Percentiles rank a stretch among this genome's conserved stretches.
These are phyloP conservation scores for Cyberlindnera lachancei DNA, from an alignment of 805 yeast species.

Conservation along the genomic window DNA sequence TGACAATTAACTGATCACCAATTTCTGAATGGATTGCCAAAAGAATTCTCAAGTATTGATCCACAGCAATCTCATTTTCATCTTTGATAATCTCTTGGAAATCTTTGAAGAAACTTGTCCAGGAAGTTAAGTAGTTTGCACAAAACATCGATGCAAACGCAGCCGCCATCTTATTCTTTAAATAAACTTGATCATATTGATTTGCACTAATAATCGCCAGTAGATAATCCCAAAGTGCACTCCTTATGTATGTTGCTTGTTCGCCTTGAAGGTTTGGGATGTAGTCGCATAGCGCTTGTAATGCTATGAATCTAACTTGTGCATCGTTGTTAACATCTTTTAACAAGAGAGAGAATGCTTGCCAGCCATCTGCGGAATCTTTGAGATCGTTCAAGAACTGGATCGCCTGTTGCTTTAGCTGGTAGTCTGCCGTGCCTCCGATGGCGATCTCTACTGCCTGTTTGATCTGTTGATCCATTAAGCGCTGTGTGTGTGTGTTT, in stretches of 20 bases:
- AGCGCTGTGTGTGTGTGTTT: neutral
- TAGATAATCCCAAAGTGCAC: conserved; percentile 14
- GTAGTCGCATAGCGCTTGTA: conserved; percentile 22
- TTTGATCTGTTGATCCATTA: conserved; percentile 20
- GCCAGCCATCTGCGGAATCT: conserved; percentile 40
- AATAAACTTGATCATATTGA: conserved; percentile 30
- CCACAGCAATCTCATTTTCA: conserved; percentile 31
- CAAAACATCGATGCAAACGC: conserved; percentile 46
- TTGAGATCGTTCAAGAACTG: conserved; percentile 36
- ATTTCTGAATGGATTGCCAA: conserved; percentile 80
- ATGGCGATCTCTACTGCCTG: conserved; percentile 27
- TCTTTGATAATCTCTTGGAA: conserved; percentile 30
- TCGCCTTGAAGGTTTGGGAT: conserved; percentile 17
- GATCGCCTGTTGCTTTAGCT: conserved; percentile 30
- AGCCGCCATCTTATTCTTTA: conserved; percentile 53
- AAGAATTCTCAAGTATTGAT: conserved; percentile 69
- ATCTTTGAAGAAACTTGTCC: conserved; percentile 47
- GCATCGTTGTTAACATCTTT: conserved; percentile 23
- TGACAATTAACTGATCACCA: conserved; percentile 80
- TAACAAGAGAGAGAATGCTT: conserved; percentile 34
- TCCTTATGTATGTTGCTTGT: conserved; percentile 19
- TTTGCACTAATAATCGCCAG: conserved; percentile 12
- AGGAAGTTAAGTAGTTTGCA: conserved; percentile 37
- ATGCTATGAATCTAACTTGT: conserved; percentile 22
- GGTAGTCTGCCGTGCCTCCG: conserved; percentile 19